Conservation (phyloP, 2,329 filamentous ascomycete genomes). For the Xylariaceae sp. region DNA sequence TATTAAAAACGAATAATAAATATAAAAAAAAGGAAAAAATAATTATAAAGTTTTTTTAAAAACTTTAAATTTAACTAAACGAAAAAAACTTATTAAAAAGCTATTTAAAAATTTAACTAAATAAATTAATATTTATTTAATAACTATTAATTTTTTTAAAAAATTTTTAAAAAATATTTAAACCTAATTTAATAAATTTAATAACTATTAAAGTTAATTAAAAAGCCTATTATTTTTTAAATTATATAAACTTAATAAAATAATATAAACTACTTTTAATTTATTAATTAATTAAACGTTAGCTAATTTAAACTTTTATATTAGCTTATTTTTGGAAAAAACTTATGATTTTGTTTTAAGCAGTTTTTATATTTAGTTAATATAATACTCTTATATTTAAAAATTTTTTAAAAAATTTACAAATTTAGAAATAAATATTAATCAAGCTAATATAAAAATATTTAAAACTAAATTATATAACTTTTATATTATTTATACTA, state of each 20-base stretch:
- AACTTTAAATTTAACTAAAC: not conserved
- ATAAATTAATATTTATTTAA: not conserved
- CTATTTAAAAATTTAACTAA: not conserved
- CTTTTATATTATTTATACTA: not conserved
- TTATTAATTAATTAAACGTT: not conserved
- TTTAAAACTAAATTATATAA: conserved; percentile 1
- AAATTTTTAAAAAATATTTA: not conserved
- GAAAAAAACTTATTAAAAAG: not conserved
- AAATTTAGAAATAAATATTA: not conserved
- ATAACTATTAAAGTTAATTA: no score
- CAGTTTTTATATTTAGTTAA: no score
- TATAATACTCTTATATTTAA: not conserved
- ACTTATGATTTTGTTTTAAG: no score
- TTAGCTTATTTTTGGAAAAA: not conserved
- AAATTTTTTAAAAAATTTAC: not conserved
- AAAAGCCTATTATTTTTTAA: no score
- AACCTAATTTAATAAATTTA: not conserved
- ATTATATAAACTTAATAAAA: not conserved
- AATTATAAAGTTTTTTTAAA: not conserved
- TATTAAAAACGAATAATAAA: not conserved
- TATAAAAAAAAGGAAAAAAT: not conserved
- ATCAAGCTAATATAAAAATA: not conserved
- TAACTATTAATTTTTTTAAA: not conserved
- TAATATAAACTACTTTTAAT: not conserved
- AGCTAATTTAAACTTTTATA: not conserved